phyloP scores from a whole-genome alignment of 1,284 basidiomycete genomes.

The Boletus smithii region DNA sequence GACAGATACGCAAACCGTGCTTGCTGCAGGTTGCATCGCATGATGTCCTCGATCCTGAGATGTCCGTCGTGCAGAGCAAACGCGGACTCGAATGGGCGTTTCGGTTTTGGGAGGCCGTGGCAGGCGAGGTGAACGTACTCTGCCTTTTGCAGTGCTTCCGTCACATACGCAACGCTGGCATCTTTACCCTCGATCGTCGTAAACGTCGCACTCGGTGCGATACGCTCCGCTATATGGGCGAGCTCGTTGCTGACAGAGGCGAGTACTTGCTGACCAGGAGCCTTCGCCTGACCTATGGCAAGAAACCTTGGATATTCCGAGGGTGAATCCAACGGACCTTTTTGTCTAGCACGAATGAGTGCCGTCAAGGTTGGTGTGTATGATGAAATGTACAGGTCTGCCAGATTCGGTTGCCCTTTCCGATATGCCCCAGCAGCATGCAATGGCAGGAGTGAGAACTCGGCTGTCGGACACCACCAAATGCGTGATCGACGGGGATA shows the following conservation, averaged over 20 bases:
- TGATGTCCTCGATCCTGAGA: slow-evolving; percentile 22
- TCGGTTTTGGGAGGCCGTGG: no score
- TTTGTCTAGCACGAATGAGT: slow-evolving; percentile 20
- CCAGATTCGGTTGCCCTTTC: slow-evolving; percentile 18
- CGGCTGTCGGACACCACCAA: no score
- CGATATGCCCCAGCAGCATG: no score
- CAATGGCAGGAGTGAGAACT: no score
- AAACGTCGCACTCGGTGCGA: not conserved
- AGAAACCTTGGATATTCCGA: not conserved
- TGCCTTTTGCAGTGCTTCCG: slow-evolving; percentile 5
- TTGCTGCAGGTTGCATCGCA: slow-evolving; percentile 17
- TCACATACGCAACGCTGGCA: not conserved
- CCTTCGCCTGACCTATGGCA: slow-evolving; percentile 12
- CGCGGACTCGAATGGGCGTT: no score
- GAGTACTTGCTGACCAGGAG: not conserved
- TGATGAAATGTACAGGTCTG: slow-evolving; percentile 32
- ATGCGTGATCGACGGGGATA: slow-evolving; percentile 26
- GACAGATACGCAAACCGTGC: slow-evolving; percentile 34
- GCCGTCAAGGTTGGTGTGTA: slow-evolving; percentile 34
- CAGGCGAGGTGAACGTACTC: slow-evolving; percentile 21
- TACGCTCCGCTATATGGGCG: not conserved
- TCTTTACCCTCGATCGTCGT: slow-evolving; percentile 1
- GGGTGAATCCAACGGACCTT: no score
- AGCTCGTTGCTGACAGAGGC: not conserved
- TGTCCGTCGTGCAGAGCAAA: slow-evolving; percentile 22